Percentiles rank a stretch among this genome's conserved stretches.
These are phyloP conservation scores for Thuidium tamariscinum DNA, from an alignment of 225 moss, liverwort and hornwort species.

Conservation along the genomic window DNA sequence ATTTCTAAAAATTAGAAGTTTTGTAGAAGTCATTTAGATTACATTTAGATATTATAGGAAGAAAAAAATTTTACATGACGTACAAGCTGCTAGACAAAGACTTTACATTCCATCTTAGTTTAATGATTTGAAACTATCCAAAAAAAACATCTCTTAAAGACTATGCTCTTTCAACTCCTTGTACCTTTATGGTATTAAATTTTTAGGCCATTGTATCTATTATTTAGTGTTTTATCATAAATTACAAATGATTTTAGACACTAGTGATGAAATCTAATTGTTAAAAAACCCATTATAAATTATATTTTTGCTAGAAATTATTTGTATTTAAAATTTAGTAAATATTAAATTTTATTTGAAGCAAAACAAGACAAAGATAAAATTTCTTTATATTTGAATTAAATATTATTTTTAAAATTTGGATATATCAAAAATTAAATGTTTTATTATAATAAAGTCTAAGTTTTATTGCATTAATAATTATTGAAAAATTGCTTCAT, in stretches of 20 bases:
- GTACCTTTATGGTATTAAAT: neutral
- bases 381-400: neutral
- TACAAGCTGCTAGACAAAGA: neutral
- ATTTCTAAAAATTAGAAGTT: neutral
- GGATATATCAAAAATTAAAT: neutral
- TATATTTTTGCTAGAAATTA: too few species aligned
- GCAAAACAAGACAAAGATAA: too few species aligned
- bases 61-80: neutral
- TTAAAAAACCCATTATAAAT: too few species aligned
- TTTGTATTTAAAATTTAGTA: fast-evolving
- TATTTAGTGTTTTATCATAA: neutral
- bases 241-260: too few species aligned
- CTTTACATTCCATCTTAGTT: neutral
- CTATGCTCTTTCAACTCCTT: too few species aligned
- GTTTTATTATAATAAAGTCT: fast-evolving
- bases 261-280: neutral
- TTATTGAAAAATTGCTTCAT: too few species aligned
- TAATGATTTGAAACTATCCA: neutral
- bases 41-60: too few species aligned
- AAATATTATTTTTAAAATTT: fast-evolving
- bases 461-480: too few species aligned
- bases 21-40: too few species aligned
- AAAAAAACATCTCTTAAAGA: fast-evolving
- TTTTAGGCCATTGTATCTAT: neutral
- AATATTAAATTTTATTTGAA: fast-evolving